Percentiles rank a stretch among this genome's conserved stretches.
phyloP scores from a whole-genome alignment of 2,329 filamentous ascomycete genomes.

The Xenosphaeropsis pyriputrescens region DNA sequence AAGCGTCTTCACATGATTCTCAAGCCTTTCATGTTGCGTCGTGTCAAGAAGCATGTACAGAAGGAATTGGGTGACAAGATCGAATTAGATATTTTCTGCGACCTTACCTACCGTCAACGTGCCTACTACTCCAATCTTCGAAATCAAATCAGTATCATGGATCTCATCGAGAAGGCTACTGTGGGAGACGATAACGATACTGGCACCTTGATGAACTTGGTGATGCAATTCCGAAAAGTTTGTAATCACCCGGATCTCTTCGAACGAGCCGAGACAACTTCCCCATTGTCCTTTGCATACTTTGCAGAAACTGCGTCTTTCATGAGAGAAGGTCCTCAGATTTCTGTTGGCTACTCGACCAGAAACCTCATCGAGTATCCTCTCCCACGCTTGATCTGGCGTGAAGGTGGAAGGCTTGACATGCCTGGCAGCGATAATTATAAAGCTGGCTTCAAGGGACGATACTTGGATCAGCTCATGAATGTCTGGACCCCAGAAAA shows the following conservation, averaged over 20 bases:
- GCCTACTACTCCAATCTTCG: constrained; percentile 85
- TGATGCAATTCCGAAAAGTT: constrained; percentile 99
- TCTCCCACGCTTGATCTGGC: constrained; percentile 69
- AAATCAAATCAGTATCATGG: constrained; percentile 97
- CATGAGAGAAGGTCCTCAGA: constrained; percentile 68
- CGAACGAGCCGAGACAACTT: constrained; percentile 82
- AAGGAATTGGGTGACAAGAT: constrained; percentile 99
- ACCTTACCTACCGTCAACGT: constrained; percentile 89
- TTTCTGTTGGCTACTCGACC: constrained; percentile 76
- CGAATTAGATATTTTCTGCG: constrained; percentile 88
- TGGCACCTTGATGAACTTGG: constrained; percentile 93
- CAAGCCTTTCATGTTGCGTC: constrained; percentile 98
- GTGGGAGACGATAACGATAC: constrained; percentile 90
- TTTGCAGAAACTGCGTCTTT: constrained; percentile 96
- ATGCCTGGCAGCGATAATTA: constrained; percentile 59
- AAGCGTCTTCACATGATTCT: constrained; percentile 96
- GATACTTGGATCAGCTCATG: constrained; percentile 67
- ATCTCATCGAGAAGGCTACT: constrained; percentile 93
- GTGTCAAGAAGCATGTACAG: constrained; percentile 99
- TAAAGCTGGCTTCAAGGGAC: constrained; percentile 65
- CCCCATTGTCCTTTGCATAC: constrained; percentile 68
- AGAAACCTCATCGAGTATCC: constrained; percentile 75
- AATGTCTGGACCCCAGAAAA: constrained; percentile 83
- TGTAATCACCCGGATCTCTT: constrained; percentile 98
- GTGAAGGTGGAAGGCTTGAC: constrained; percentile 63